Conservation (phyloP, 192 early-diverging fungal genomes). For the Backusella luteola region DNA sequence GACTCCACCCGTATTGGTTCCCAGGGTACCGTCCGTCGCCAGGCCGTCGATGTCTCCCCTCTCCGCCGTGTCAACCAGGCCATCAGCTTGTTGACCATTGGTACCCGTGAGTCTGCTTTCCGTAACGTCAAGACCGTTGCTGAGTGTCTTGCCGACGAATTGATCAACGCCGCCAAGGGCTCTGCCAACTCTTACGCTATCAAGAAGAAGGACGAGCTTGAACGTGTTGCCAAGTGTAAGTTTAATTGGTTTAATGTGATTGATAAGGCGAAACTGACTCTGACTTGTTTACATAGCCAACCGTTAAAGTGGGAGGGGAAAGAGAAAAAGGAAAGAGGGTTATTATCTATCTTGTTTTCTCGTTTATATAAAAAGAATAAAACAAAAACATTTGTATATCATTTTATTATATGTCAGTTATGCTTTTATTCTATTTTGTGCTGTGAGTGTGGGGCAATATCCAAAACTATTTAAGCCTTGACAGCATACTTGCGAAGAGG, state of each 20-base stretch:
- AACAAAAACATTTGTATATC: not conserved
- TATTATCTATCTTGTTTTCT: not conserved
- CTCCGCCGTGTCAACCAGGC: constrained; percentile 97
- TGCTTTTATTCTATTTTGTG: not conserved
- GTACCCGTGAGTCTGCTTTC: constrained; percentile 97
- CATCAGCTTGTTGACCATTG: constrained; percentile 91
- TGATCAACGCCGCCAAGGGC: constrained; percentile 96
- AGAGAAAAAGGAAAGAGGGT: not conserved
- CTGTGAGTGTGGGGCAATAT: not conserved
- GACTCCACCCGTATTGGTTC: constrained; percentile 99
- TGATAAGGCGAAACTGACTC: not conserved
- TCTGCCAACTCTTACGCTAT: constrained; percentile 99
- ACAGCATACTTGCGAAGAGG: constrained; percentile 89
- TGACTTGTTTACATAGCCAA: not conserved
- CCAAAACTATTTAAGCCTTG: constrained; percentile 64
- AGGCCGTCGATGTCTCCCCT: constrained; percentile 99
- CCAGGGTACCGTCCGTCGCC: constrained; percentile 96
- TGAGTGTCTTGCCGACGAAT: constrained; percentile 98
- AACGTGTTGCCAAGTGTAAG: constrained; percentile 78
- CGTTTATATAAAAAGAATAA: not conserved
- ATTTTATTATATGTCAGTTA: not conserved
- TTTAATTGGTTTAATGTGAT: not conserved
- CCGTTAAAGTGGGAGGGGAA: not conserved
- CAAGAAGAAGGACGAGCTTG: constrained; percentile 99
- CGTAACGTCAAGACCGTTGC: constrained; percentile 99